phyloP scores from a whole-genome alignment of 2,329 filamentous ascomycete species.

The Aureobasidium lini region DNA sequence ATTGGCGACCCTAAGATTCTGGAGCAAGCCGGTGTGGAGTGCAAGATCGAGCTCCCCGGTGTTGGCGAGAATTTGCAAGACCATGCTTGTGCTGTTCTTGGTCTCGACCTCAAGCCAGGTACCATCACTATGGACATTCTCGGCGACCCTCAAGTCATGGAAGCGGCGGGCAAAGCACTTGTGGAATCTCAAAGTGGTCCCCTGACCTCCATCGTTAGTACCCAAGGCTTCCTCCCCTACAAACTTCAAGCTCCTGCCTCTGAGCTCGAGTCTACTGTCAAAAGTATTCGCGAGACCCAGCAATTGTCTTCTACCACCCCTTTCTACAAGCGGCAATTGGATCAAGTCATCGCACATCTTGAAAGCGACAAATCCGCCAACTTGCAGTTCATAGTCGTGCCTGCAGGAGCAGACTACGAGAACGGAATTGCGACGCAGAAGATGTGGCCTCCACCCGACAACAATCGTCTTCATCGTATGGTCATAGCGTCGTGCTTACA shows the following conservation, averaged over 20 bases:
- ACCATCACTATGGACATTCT: slow-evolving; percentile 24
- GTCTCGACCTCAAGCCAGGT: slow-evolving; percentile 23
- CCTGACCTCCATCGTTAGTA: slow-evolving; percentile 26
- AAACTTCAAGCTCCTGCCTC: slow-evolving; percentile 27
- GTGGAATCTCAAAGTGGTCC: slow-evolving; percentile 26
- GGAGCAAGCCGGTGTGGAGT: slow-evolving; percentile 34
- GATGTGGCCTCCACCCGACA: slow-evolving; percentile 22
- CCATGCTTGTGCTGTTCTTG: slow-evolving; percentile 17
- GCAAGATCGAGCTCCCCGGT: slow-evolving; percentile 37
- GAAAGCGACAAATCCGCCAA: slow-evolving; percentile 31
- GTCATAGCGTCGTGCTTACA: slow-evolving; percentile 24
- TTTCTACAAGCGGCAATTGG: slow-evolving; percentile 30
- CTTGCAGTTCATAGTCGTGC: slow-evolving; percentile 30
- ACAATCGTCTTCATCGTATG: slow-evolving; percentile 20
- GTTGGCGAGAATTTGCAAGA: slow-evolving; percentile 31
- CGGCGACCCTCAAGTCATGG: slow-evolving; percentile 26
- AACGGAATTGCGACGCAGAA: slow-evolving; percentile 25
- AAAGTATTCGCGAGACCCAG: slow-evolving; percentile 23
- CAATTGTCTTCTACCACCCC: slow-evolving; percentile 19
- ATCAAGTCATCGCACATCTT: slow-evolving; percentile 28
- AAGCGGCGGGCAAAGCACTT: slow-evolving; percentile 27
- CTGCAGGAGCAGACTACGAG: slow-evolving; percentile 22
- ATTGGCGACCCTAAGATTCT: slow-evolving; percentile 45
- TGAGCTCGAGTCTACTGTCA: slow-evolving; percentile 27
- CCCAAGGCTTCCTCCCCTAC: slow-evolving; percentile 32